phyloP scores from a whole-genome alignment of 2,329 filamentous ascomycete genomes.

The Botryotinia narcissicola region DNA sequence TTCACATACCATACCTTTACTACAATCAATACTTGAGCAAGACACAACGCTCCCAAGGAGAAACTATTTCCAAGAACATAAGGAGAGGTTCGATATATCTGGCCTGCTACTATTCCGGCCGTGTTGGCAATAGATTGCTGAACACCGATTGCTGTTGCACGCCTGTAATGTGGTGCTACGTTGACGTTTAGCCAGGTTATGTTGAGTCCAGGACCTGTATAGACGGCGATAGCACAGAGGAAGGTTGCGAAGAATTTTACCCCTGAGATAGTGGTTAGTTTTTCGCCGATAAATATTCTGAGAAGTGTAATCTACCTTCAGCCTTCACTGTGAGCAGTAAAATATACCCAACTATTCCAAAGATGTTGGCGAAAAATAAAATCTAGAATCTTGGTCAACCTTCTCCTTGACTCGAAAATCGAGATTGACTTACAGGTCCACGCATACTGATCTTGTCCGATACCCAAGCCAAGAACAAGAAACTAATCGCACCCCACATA shows the following conservation, averaged over 20 bases:
- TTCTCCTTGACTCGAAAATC: not conserved
- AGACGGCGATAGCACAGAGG: conserved; percentile 48
- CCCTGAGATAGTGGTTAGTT: conserved; percentile 1
- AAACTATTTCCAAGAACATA: conserved; percentile 31
- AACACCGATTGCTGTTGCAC: conserved; percentile 48
- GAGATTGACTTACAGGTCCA: conserved; percentile 21
- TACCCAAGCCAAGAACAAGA: conserved; percentile 46
- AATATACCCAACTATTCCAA: conserved; percentile 50
- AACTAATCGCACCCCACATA: conserved; percentile 47
- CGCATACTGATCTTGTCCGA: conserved; percentile 43
- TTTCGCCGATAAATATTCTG: not conserved
- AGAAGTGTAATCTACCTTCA: conserved; percentile 31
- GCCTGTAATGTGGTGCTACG: conserved; percentile 46
- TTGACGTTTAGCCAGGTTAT: conserved; percentile 49
- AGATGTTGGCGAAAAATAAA: conserved; percentile 41
- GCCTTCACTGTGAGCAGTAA: conserved; percentile 48
- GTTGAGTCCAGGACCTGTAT: conserved; percentile 48
- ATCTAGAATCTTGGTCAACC: conserved; percentile 32
- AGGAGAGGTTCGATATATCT: conserved; percentile 30
- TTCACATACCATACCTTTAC: conserved; percentile 45
- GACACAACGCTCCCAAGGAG: conserved; percentile 26
- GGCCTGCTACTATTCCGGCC: conserved; percentile 45
- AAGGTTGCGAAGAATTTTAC: conserved; percentile 50
- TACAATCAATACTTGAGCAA: conserved; percentile 39
- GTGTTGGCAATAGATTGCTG: conserved; percentile 48